phyloP scores from a whole-genome alignment of 2,329 filamentous ascomycete species.

The Penicillium sp. region DNA sequence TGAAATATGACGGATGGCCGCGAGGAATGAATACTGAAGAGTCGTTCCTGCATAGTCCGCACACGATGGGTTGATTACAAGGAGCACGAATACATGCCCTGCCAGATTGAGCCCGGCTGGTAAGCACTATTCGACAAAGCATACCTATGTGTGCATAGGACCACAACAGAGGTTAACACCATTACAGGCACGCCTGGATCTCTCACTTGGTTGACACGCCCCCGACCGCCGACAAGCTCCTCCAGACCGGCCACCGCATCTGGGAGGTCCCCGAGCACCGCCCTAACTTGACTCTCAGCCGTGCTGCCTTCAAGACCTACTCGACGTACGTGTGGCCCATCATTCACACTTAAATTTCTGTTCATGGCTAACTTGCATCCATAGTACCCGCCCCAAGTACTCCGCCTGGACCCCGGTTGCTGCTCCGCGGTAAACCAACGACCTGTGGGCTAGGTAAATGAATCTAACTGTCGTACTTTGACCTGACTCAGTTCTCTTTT shows the following conservation, averaged over 20 bases:
- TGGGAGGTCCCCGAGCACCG: slow-evolving; percentile 79
- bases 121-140: slow-evolving; percentile 34
- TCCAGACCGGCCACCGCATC: slow-evolving; percentile 67
- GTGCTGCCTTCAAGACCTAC: slow-evolving; percentile 88
- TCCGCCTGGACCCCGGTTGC: slow-evolving; percentile 41
- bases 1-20: neutral
- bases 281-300: slow-evolving; percentile 74
- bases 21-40: slow-evolving; percentile 22
- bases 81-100: slow-evolving; percentile 66
- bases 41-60: slow-evolving; percentile 64
- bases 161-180: slow-evolving; percentile 10
- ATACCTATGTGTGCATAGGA: neutral
- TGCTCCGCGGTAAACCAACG: slow-evolving; percentile 37
- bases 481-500: slow-evolving; percentile 13
- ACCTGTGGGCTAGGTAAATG: slow-evolving; percentile 19
- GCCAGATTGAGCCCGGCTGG: slow-evolving; percentile 90
- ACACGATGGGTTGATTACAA: slow-evolving; percentile 99
- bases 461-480: slow-evolving; percentile 18
- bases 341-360: neutral
- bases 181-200: slow-evolving; percentile 85
- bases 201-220: slow-evolving; percentile 90
- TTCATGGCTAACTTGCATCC: slow-evolving; percentile 9
- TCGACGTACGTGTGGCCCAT: slow-evolving; percentile 74
- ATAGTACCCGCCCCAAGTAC: slow-evolving; percentile 39
- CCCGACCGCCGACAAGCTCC: slow-evolving; percentile 73